These are phyloP conservation scores for Suillus decipiens DNA, from an alignment of 768 basidiomycete species.

Conservation along the genomic window DNA sequence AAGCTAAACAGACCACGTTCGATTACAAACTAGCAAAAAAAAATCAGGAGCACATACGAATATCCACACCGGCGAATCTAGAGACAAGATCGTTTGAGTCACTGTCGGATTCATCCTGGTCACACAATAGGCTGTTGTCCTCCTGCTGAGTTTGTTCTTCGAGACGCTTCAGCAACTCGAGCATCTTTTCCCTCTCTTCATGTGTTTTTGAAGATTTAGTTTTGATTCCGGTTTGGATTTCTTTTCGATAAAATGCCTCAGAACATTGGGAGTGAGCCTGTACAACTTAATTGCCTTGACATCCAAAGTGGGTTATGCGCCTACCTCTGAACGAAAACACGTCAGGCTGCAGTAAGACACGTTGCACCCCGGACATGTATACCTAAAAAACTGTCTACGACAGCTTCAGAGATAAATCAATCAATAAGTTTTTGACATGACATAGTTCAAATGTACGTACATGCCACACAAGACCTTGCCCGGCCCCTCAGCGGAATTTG, in stretches of 20 bases:
- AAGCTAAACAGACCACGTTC: conserved; percentile 40
- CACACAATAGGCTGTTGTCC: conserved; percentile 32
- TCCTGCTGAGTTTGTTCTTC: conserved; percentile 58
- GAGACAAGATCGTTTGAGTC: conserved; percentile 45
- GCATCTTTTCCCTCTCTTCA: conserved; percentile 63
- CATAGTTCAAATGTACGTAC: conserved; percentile 34
- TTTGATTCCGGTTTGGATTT: conserved; percentile 65
- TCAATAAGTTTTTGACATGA: conserved; percentile 5
- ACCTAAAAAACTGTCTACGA: conserved; percentile 72
- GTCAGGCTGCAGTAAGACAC: conserved; percentile 75
- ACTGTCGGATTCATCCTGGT: conserved; percentile 41
- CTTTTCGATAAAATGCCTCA: conserved; percentile 78
- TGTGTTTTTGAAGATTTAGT: conserved; percentile 53
- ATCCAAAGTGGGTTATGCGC: conserved; percentile 20
- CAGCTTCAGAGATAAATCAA: conserved; percentile 49
- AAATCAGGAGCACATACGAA: conserved; percentile 47
- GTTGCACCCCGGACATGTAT: conserved; percentile 83
- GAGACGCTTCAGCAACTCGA: conserved; percentile 70
- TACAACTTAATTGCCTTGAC: conserved; percentile 4
- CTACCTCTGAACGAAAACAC: conserved; percentile 77
- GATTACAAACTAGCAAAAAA: background rate
- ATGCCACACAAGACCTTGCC: conserved; percentile 42
- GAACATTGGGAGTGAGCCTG: conserved; percentile 73
- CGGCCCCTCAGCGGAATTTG: background rate
- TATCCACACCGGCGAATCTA: conserved; percentile 57